phyloP scores from a whole-genome alignment of 306 rosid genomes.

The Vigna unguiculata region DNA sequence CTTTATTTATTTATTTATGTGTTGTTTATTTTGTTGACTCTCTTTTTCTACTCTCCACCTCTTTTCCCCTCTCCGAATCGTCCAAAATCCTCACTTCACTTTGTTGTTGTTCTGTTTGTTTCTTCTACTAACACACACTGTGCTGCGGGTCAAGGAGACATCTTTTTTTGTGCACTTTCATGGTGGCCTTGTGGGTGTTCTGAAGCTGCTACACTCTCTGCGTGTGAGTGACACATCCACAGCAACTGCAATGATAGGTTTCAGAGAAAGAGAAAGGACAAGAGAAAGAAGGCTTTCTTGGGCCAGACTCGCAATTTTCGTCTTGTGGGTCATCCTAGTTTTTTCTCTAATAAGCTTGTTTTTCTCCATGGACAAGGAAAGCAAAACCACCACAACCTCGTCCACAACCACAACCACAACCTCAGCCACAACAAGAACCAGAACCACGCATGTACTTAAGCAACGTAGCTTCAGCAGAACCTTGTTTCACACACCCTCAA shows the following conservation, averaged over 20 bases:
- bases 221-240: conserved; percentile 23
- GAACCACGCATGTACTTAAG: background rate
- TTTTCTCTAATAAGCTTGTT: conserved; percentile 53
- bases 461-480: conserved; percentile 37
- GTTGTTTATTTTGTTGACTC: background rate
- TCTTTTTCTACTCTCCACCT: background rate
- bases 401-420: background rate
- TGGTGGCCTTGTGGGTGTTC: conserved; percentile 47
- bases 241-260: conserved; percentile 61
- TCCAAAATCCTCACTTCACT: conserved; percentile 44
- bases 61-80: conserved; percentile 43
- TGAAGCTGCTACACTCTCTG: conserved; percentile 34
- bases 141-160: conserved; percentile 21
- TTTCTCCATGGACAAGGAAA: conserved; percentile 44
- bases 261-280: conserved; percentile 52
- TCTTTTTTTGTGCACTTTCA: conserved; percentile 40
- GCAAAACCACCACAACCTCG: background rate
- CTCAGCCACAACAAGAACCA: background rate
- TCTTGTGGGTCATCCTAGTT: conserved; percentile 69
- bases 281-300: conserved; percentile 41
- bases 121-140: background rate
- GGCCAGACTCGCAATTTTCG: conserved; percentile 48
- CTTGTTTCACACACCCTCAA: conserved; percentile 57
- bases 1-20: background rate
- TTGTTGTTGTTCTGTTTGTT: background rate